These are phyloP conservation scores for Verticillium nubilum DNA, from an alignment of 2,329 filamentous ascomycete species.

Conservation along the genomic window DNA sequence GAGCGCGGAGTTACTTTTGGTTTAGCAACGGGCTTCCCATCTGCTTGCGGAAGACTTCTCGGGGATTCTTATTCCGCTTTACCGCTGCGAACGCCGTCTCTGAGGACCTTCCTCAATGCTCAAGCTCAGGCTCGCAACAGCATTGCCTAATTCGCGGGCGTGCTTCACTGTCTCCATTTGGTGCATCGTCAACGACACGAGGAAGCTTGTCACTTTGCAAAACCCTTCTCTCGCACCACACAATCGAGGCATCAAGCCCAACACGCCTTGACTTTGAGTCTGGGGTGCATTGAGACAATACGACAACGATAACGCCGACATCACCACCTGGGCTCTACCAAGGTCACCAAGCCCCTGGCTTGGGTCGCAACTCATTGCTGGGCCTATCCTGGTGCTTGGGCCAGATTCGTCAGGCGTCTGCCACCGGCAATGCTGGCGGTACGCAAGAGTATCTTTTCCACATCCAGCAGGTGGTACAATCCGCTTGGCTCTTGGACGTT, in stretches of 20 bases:
- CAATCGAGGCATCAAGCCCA: too few species aligned
- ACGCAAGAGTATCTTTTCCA: not conserved
- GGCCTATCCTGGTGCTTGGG: not conserved
- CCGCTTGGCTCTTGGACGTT: not conserved
- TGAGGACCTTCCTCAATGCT: not conserved
- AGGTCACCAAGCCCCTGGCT: not conserved
- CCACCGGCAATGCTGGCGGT: not conserved
- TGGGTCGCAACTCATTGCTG: not conserved
- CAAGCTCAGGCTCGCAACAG: not conserved
- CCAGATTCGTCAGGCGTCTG: not conserved
- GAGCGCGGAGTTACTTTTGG: not conserved
- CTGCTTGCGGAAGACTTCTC: not conserved
- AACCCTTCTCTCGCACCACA: too few species aligned
- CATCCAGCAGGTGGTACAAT: not conserved
- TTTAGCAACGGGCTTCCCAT: not conserved
- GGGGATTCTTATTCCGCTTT: not conserved
- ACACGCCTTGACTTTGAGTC: too few species aligned
- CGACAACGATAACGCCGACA: not conserved
- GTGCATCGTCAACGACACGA: not conserved
- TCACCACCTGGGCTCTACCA: not conserved
- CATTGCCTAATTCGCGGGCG: not conserved
- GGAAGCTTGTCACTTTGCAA: not conserved
- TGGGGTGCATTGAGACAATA: too few species aligned
- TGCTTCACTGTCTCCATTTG: not conserved
- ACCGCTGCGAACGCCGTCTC: not conserved